phyloP scores from a whole-genome alignment of 129 eudicot genomes.

The Artemisia annua region DNA sequence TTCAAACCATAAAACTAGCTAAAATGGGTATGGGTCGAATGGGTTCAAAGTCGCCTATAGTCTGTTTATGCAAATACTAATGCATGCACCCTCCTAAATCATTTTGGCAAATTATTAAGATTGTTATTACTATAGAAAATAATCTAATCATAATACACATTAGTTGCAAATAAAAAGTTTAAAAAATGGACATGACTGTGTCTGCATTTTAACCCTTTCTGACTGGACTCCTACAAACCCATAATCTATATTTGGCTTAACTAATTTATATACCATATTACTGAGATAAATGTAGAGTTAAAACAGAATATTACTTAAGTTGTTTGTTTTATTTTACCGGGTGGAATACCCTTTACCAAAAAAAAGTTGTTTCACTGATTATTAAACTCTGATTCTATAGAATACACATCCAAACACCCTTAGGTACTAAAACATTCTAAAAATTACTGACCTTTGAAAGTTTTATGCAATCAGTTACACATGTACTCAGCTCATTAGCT shows the following conservation, averaged over 20 bases:
- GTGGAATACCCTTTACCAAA: too few relatives aligned
- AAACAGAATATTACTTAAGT: too few relatives aligned
- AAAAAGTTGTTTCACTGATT: too few relatives aligned
- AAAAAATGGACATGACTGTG: not conserved
- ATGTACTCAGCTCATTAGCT: constrained; percentile 70
- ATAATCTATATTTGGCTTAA: too few relatives aligned
- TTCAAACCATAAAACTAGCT: not conserved
- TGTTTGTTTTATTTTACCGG: too few relatives aligned
- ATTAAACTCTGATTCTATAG: not conserved
- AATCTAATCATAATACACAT: too few relatives aligned
- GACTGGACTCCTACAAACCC: too few relatives aligned
- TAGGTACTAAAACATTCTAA: constrained; percentile 7
- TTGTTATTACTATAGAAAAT: too few relatives aligned
- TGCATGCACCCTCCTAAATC: too few relatives aligned
- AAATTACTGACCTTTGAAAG: constrained; percentile 72
- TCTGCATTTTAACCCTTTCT: not conserved
- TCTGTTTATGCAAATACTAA: not conserved
- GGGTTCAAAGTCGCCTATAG: not conserved
- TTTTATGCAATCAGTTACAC: constrained; percentile 71
- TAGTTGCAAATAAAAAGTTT: not conserved
- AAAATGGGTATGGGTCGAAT: not conserved
- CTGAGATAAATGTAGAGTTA: too few relatives aligned
- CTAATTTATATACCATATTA: too few relatives aligned
- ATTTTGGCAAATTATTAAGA: too few relatives aligned
- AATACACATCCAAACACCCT: constrained; percentile 17